Base-by-base conservation (phyloP, 306 rosid species). In the Prosopis cineraria region DNA sequence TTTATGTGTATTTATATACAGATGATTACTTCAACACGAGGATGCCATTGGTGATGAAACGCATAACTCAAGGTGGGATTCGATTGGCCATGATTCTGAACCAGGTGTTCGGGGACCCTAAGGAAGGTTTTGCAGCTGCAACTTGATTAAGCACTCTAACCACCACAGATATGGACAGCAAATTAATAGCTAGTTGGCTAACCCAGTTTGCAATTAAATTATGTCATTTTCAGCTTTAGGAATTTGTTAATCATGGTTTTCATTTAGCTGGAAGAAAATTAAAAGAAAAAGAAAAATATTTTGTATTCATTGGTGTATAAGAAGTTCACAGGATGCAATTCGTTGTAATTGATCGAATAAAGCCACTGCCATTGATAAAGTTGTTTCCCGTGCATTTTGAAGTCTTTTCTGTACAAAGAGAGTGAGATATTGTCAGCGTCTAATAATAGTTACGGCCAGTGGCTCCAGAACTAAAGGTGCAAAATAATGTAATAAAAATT, bases 51-150 rank as follows among this genome's bases (percentile, higher is more conserved):
- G 93, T 93, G 7, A 88, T 87, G 98, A 89, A 95, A 85, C 83
- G 98, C 70, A 81, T 95, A 7, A 97, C 98, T 66, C 93, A 92
- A 81, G 98, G 98, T 11, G 98, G 98, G 74, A 86, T 92, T 77
- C 89, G 98, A 73, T 86, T 95, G 64, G 97, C 97, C 29, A 90
- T 89, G 91, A 79, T 95, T 76, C 72, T 95, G 37, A 95, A 95
- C 78, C 81, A 82, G 52, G 93, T 84, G 27, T 91, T 95, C 39
- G 85, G 85, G 47, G 74, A 78, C 44, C 50, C 85, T 16, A 66
- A 83, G 19, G 76, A 84, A 72, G 96, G 85, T 83, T 87, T 86
- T 75, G 88, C 80, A 27, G 30, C 85, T 3, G 72, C 96, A 40
- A 87, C 91, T 56, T n/a, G n/a, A n/a, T n/a, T 93, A 39, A 80